Conservation (phyloP, 805 yeast species). For the Cyberlindnera maclurae region DNA sequence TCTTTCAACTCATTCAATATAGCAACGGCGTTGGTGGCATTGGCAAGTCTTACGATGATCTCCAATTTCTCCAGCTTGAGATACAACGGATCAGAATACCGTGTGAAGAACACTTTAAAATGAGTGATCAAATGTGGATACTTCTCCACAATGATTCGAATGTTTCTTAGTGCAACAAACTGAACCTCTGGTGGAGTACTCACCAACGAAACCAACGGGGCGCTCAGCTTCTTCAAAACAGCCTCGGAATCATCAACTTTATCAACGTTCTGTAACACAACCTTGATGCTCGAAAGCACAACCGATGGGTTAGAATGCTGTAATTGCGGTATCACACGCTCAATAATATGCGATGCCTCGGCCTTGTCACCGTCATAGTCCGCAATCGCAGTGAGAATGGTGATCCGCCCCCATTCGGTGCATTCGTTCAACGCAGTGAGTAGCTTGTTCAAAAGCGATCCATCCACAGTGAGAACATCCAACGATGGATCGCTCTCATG, state of each 20-base stretch:
- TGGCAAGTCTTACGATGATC: slow-evolving; percentile 62
- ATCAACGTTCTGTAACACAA: slow-evolving; percentile 62
- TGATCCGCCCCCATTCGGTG: slow-evolving; percentile 97
- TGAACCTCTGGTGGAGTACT: slow-evolving; percentile 92
- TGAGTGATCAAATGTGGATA: slow-evolving; percentile 79
- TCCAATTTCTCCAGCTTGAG: slow-evolving; percentile 73
- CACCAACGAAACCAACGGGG: slow-evolving; percentile 82
- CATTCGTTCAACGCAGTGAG: slow-evolving; percentile 88
- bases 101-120: slow-evolving; percentile 82
- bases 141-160: slow-evolving; percentile 80
- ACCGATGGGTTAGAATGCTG: slow-evolving; percentile 97
- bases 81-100: slow-evolving; percentile 77
- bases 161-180: slow-evolving; percentile 86
- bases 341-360: slow-evolving; percentile 81
- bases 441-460: slow-evolving; percentile 47
- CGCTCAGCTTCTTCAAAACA: slow-evolving; percentile 63
- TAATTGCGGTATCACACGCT: slow-evolving; percentile 86
- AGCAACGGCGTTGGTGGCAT: slow-evolving; percentile 49
- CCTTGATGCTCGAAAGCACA: slow-evolving; percentile 78
- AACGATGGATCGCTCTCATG: slow-evolving; percentile 55
- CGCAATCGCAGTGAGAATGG: slow-evolving; percentile 75
- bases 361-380: slow-evolving; percentile 54
- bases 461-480: slow-evolving; percentile 35
- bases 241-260: slow-evolving; percentile 34
- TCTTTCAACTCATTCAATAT: slow-evolving; percentile 68